A percentile compares a stretch with the other conserved stretches of the same genome.
Evolutionary conservation across 78 protist species (phyloP).

Genomic region (Neovahlkampfia damariscottae): DNA sequence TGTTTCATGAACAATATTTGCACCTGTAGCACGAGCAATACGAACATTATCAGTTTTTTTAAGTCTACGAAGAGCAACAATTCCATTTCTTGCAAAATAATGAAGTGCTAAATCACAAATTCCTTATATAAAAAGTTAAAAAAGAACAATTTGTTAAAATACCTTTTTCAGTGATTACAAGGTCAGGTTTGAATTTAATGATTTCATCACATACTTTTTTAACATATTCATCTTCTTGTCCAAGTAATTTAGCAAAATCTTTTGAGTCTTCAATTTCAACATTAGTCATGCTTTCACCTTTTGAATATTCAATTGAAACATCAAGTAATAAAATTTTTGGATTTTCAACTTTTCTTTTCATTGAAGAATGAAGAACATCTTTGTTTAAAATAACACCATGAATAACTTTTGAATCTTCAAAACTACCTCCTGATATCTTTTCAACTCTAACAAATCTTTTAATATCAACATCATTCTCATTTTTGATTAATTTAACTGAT

Average conservation of each 20-base stretch:
- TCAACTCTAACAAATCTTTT: slow-evolving; percentile 91
- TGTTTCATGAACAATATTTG: slow-evolving; percentile 85
- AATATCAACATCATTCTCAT: slow-evolving; percentile 70
- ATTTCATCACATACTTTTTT: slow-evolving; percentile 69
- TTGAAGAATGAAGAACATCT: slow-evolving; percentile 92
- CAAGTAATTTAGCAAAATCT: slow-evolving; percentile 60
- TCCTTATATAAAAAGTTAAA: slow-evolving; percentile 31
- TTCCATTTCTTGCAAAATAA: slow-evolving; percentile 71
- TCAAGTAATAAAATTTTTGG: slow-evolving; percentile 95
- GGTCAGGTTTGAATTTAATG: slow-evolving; percentile 89
- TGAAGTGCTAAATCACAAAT: slow-evolving; percentile 80
- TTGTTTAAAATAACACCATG: slow-evolving; percentile 95
- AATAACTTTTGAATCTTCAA: slow-evolving; percentile 81
- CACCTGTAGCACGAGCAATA: slow-evolving; percentile 96
- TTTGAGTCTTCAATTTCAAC: slow-evolving; percentile 77
- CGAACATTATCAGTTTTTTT: slow-evolving; percentile 98
- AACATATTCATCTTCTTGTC: slow-evolving; percentile 89
- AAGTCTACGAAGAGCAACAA: slow-evolving; percentile 91
- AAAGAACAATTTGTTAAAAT: no score
- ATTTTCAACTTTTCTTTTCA: slow-evolving; percentile 88
- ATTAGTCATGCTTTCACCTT: slow-evolving; percentile 90
- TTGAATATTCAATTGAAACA: slow-evolving; percentile 96
- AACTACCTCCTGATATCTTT: slow-evolving; percentile 97
- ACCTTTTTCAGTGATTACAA: slow-evolving; percentile 99
- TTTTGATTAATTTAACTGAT: slow-evolving; percentile 82